These are phyloP conservation scores for Aspergillus sclerotioniger DNA, from an alignment of 495 filamentous ascomycete genomes.

Conservation along the genomic window DNA sequence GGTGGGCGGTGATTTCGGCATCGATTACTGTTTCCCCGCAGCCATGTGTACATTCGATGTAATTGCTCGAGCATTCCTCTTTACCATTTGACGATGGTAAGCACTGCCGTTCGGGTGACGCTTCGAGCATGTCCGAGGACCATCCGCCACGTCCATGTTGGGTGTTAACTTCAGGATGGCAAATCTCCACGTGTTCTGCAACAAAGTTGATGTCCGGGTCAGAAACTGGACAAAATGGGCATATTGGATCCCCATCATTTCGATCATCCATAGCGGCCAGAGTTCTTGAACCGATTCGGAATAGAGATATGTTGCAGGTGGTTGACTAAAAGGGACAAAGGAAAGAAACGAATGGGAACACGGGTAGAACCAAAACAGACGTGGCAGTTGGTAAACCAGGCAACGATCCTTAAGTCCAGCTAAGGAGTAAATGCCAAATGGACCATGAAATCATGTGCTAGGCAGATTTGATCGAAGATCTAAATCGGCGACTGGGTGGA, in stretches of 20 bases:
- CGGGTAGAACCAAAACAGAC: too few species aligned
- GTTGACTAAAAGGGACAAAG: neutral
- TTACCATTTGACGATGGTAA: neutral
- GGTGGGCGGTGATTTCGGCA: slow-evolving; percentile 64
- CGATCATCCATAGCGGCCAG: slow-evolving; percentile 22
- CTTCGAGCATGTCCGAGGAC: neutral
- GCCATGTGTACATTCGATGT: slow-evolving; percentile 66
- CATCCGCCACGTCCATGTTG: slow-evolving; percentile 16
- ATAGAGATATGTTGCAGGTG: neutral
- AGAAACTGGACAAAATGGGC: slow-evolving; percentile 57
- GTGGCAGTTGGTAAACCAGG: too few species aligned
- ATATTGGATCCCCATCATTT: slow-evolving; percentile 25
- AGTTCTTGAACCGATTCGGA: neutral
- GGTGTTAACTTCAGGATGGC: slow-evolving; percentile 48
- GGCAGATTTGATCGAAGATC: too few species aligned
- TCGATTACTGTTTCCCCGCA: slow-evolving; percentile 68
- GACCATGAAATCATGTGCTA: too few species aligned
- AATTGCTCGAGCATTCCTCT: slow-evolving; percentile 38
- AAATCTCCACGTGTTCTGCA: slow-evolving; percentile 54
- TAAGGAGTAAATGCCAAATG: too few species aligned
- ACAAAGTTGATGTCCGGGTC: slow-evolving; percentile 49
- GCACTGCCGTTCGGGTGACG: neutral
- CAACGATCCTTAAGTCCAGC: too few species aligned
- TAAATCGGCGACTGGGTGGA: too few species aligned
- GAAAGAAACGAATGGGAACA: neutral